phyloP scores from a whole-genome alignment of 2,329 filamentous ascomycete species.

The Sporothrix mexicana region DNA sequence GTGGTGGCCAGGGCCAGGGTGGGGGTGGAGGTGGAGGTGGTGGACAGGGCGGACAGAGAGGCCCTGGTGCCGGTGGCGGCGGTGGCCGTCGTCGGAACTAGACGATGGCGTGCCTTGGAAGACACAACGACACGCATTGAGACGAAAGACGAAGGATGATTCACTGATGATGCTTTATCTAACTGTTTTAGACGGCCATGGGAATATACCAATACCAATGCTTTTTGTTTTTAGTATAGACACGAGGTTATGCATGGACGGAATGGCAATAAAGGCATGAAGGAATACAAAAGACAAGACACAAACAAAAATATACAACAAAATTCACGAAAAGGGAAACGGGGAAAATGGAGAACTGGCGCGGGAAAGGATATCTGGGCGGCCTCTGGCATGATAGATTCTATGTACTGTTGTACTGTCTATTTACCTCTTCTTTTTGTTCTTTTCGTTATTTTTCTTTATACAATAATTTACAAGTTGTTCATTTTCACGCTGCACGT shows the following conservation, averaged over 20 bases:
- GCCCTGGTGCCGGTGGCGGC: background rate
- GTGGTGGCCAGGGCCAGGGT: conserved; percentile 39
- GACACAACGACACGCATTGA: too few species aligned
- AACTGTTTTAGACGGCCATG: background rate
- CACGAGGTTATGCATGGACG: background rate
- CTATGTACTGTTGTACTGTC: background rate
- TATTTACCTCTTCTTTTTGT: background rate
- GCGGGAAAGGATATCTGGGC: background rate
- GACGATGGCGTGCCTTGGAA: background rate
- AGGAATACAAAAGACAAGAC: background rate
- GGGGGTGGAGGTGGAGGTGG: conserved; percentile 12
- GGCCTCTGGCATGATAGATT: background rate
- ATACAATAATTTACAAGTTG: background rate
- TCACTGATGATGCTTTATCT: background rate
- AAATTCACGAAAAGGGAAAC: background rate
- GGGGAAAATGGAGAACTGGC: background rate
- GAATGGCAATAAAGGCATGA: background rate
- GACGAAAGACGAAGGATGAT: too few species aligned
- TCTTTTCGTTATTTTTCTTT: background rate
- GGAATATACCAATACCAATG: background rate
- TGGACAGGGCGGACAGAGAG: background rate
- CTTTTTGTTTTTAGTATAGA: conserved; percentile 6
- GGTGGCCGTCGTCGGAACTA: background rate
- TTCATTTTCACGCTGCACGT: too few species aligned
- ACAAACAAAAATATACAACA: background rate